Base-by-base conservation (phyloP, 805 yeast species). In the Candida succiphila region DNA sequence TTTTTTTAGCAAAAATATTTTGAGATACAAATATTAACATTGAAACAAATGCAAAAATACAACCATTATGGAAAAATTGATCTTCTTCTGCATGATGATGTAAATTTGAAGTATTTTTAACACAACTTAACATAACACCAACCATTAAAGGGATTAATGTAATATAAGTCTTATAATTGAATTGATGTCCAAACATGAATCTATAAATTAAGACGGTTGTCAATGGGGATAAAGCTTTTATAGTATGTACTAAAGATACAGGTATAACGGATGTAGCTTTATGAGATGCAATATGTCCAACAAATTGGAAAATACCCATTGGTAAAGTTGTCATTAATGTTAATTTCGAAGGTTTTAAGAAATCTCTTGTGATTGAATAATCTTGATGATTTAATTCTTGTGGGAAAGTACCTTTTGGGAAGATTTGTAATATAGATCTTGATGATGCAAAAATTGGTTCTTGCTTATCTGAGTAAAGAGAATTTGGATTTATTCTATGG, bases 221-320 rank as follows among this genome's bases (percentile, higher is more conserved):
- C 18, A 89, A 64, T 3, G 98, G 98, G 22, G 94, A 79, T 25
- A 89, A 63, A 2, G 96, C 92, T 60, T 92, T 92, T 45, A 89
- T 78, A 7, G 96, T 87, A 55, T 89, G 96, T 16, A 92, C 96
- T 42, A 88, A 61, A 5, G 96, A 83, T n/a, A 92, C 96, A 0
- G 96, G 96, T 33, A 92, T 84, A 39, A 83, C 56, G 2, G 88
- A 72, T 2, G 96, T 87, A n/a, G 97, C 89, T 51, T 83, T 82
- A 53, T 88, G 96, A 7, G 94, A 75, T 12, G 94, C 74, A 40
- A 88, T 75, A 56, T 89, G 97, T 16, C 97, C 98, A 16, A 79
- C 63, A 44, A 89, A 83, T 61, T 89, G 97, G 60, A 89, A 92
- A 39, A 78, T 63, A 7, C 96, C 97, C 95, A 89, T 86, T 15